Evolutionary conservation across 2,329 filamentous ascomycete species (phyloP).

Genomic region (Ophiocordyceps sinensis): DNA sequence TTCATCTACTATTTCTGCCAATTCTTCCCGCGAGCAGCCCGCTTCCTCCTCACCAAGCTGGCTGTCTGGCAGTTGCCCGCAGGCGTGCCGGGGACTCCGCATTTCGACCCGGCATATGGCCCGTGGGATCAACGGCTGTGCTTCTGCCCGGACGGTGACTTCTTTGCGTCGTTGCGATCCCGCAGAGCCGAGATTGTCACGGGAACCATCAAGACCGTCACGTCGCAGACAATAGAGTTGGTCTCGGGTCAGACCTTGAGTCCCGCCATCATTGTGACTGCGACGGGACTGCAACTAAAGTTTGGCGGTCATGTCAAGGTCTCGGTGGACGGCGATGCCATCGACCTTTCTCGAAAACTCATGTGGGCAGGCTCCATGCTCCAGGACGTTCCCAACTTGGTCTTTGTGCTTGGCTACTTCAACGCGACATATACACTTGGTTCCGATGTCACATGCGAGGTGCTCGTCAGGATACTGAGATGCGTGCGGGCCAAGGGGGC

Average conservation of each 20-base stretch:
- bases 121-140: constrained; percentile 59
- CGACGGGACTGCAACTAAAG: constrained; percentile 44
- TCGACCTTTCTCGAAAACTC: constrained; percentile 29
- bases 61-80: constrained; percentile 32
- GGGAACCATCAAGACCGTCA: constrained; percentile 29
- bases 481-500: constrained; percentile 30
- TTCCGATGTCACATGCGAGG: constrained; percentile 35
- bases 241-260: constrained; percentile 27
- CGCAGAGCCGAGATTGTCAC: constrained; percentile 28
- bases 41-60: constrained; percentile 24
- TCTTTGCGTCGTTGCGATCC: constrained; percentile 24
- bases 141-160: constrained; percentile 31
- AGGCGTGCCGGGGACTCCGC: constrained; percentile 31
- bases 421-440: constrained; percentile 49
- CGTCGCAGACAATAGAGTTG: constrained; percentile 26
- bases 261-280: constrained; percentile 50
- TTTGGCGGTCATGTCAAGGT: constrained; percentile 39
- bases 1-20: constrained; percentile 31
- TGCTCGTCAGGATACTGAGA: constrained; percentile 35
- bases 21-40: constrained; percentile 29
- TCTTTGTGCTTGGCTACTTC: constrained; percentile 44
- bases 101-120: constrained; percentile 39
- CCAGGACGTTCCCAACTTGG: constrained; percentile 45
- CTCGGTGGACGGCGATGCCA: constrained; percentile 30
- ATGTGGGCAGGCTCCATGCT: constrained; percentile 49